Percentiles rank a stretch among this genome's conserved stretches.
phyloP scores from a whole-genome alignment of 1,139 yeast species.

The Entelexis paramagnoliae region DNA sequence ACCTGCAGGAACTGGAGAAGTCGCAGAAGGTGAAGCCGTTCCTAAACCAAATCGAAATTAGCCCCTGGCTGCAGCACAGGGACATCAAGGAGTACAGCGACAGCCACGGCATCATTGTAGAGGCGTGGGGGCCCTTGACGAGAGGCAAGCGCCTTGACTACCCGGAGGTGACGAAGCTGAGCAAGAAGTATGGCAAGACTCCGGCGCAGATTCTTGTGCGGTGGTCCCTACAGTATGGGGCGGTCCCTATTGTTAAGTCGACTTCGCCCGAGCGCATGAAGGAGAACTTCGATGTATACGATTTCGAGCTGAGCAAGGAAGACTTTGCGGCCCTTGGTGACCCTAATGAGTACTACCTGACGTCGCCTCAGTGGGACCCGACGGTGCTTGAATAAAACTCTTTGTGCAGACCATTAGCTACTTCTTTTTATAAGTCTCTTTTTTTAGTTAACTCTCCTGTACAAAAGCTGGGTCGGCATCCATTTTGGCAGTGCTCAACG shows the following conservation, averaged over 20 bases:
- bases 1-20: slow-evolving; percentile 39
- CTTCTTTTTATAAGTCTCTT: no score
- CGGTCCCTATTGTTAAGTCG: slow-evolving; percentile 47
- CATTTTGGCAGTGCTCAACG: neutral
- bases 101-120: slow-evolving; percentile 18
- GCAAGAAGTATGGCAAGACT: slow-evolving; percentile 34
- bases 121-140: slow-evolving; percentile 24
- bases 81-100: slow-evolving; percentile 22
- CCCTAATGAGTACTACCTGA: slow-evolving; percentile 29
- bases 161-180: slow-evolving; percentile 30
- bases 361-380: slow-evolving; percentile 24
- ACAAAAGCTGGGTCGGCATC: neutral
- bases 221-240: slow-evolving; percentile 33
- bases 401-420: no score
- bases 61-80: slow-evolving; percentile 45
- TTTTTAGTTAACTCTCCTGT: neutral
- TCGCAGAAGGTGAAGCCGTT: slow-evolving; percentile 38
- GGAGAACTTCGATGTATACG: slow-evolving; percentile 38
- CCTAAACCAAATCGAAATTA: slow-evolving; percentile 43
- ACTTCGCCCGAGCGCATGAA: slow-evolving; percentile 55
- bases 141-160: slow-evolving; percentile 20
- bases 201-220: slow-evolving; percentile 39
- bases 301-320: slow-evolving; percentile 38
- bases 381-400: slow-evolving; percentile 4
- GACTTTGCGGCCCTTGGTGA: slow-evolving; percentile 36